Evolutionary conservation across 345 rosid genomes (phyloP).

Genomic region (Lenwebbia sp.): DNA sequence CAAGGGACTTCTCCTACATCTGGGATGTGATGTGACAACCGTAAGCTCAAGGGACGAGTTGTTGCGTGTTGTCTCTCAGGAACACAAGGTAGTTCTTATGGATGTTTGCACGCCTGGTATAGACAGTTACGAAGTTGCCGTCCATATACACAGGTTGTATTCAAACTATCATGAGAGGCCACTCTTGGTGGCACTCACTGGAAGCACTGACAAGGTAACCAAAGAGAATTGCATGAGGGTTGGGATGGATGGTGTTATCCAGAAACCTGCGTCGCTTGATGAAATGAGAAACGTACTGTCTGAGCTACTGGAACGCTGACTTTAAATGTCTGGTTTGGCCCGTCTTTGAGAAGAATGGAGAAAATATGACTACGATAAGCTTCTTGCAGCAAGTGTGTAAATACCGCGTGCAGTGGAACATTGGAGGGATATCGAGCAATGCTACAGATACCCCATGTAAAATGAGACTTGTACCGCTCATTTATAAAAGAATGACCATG

Average conservation of each 20-base stretch:
- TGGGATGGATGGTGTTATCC: conserved; percentile 69
- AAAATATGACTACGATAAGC: neutral
- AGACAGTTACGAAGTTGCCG: conserved; percentile 55
- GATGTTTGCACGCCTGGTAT: conserved; percentile 48
- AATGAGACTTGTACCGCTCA: neutral
- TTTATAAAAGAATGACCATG: neutral
- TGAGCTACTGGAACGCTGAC: conserved; percentile 60
- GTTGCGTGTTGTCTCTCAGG: conserved; percentile 43
- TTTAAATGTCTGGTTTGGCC: neutral
- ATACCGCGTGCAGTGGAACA: neutral
- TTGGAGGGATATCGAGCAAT: neutral
- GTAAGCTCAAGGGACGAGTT: conserved; percentile 72
- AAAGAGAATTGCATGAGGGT: conserved; percentile 80
- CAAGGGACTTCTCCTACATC: conserved; percentile 68
- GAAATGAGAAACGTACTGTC: conserved; percentile 69
- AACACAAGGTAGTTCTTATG: conserved; percentile 81
- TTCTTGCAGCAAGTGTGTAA: neutral
- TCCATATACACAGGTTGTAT: conserved; percentile 50
- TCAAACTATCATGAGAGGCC: conserved; percentile 68
- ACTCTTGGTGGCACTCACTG: conserved; percentile 70
- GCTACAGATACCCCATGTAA: neutral
- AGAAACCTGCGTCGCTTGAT: conserved; percentile 77
- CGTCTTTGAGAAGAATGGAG: conserved; percentile 21
- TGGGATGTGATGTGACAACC: conserved; percentile 79
- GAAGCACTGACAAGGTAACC: conserved; percentile 53